Evolutionary conservation across 176 grass and related monocot genomes (phyloP).

Genomic region (Hyparrhenia diplandra): DNA sequence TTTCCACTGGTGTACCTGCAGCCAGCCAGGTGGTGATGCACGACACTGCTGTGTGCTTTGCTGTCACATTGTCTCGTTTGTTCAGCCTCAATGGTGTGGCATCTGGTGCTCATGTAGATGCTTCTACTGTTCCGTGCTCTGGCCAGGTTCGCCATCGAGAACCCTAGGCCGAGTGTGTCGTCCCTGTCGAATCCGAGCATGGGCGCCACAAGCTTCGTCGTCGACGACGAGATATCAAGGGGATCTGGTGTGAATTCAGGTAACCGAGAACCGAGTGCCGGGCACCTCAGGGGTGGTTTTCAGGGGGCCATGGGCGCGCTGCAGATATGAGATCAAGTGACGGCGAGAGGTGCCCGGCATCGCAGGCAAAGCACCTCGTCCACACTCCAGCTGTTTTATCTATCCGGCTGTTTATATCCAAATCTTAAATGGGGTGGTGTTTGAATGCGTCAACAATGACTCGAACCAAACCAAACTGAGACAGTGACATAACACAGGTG

Average conservation of each 20-base stretch:
- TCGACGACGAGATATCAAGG: not conserved
- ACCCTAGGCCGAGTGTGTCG: too few species aligned
- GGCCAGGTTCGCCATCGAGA: too few species aligned
- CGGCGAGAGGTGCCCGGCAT: constrained; percentile 22
- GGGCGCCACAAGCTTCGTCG: not conserved
- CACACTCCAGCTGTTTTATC: not conserved
- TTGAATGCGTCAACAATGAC: constrained; percentile 5
- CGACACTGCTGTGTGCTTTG: not conserved
- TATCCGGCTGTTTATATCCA: too few species aligned
- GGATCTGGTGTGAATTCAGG: not conserved
- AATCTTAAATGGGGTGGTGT: not conserved
- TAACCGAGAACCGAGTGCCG: not conserved
- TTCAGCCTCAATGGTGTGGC: not conserved
- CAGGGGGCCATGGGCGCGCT: not conserved
- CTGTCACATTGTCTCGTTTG: too few species aligned
- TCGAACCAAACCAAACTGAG: not conserved
- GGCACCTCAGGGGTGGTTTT: constrained; percentile 26
- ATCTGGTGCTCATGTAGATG: not conserved
- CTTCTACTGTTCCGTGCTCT: not conserved
- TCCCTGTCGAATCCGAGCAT: not conserved
- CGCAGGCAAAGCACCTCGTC: constrained; percentile 34
- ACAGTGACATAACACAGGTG: not conserved
- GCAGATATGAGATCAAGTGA: not conserved
- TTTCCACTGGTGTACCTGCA: not conserved
- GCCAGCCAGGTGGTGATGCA: not conserved